A percentile compares a stretch with the other conserved stretches of the same genome.
Evolutionary conservation across 805 yeast species (phyloP).

Genomic region (Allodekkera sacchari): DNA sequence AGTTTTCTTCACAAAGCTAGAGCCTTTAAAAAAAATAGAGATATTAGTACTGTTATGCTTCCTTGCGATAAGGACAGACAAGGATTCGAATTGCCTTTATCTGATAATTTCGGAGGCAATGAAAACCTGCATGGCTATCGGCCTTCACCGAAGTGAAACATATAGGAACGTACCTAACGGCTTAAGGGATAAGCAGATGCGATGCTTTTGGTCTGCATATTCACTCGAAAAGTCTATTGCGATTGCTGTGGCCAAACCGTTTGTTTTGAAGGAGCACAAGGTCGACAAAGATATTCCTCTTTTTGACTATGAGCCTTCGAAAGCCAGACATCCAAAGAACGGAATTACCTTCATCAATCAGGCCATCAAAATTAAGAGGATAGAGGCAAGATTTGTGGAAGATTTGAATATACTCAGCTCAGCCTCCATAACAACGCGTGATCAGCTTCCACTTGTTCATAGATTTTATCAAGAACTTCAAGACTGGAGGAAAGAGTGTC

Average conservation of each 20-base stretch:
- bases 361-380: conserved; percentile 45
- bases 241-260: conserved; percentile 53
- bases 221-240: conserved; percentile 54
- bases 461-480: conserved; percentile 45
- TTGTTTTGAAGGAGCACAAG: conserved; percentile 41
- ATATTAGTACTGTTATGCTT: conserved; percentile 43
- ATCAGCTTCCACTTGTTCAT: conserved; percentile 44
- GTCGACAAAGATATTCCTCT: conserved; percentile 42
- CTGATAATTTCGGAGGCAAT: conserved; percentile 47
- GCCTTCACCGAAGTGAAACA: conserved; percentile 28
- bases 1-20: conserved; percentile 34
- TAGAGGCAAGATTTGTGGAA: conserved; percentile 54
- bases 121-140: conserved; percentile 31
- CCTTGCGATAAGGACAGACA: conserved; percentile 52
- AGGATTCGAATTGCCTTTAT: conserved; percentile 47
- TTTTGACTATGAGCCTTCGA: conserved; percentile 37
- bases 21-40: conserved; percentile 39
- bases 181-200: conserved; percentile 31
- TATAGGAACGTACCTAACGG: conserved; percentile 23
- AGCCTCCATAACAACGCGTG: conserved; percentile 20
- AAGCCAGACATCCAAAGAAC: conserved; percentile 26
- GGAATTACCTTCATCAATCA: conserved; percentile 45
- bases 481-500: conserved; percentile 49
- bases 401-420: conserved; percentile 32
- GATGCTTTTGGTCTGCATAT: conserved; percentile 60